Base-by-base conservation (phyloP, 1,139 yeast species). In the Protomyces pachydermus region DNA sequence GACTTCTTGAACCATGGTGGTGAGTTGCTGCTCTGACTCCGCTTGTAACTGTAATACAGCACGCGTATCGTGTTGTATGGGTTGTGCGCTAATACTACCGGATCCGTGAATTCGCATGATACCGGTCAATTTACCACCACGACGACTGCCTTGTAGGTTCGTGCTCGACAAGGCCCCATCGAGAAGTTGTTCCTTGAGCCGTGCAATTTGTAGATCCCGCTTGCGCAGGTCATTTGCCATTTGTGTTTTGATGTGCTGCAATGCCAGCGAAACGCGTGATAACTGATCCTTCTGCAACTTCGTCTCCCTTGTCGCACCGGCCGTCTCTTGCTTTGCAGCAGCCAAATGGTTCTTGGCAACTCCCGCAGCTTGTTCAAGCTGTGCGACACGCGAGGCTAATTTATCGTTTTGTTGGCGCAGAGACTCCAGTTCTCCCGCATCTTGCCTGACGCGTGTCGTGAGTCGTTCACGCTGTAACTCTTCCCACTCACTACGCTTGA, bases 141-240 rank as follows among this genome's bases (percentile, higher is more conserved):
- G 56, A 8, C 53, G 50, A 4, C 52, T 52, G 8, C 56, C 62
- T n/a, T 20, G 23, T 20, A 42, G 25, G 12, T 42, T 42, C 3
- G 48, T 20, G 12, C 23, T 42, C 12, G 23, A n/a, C 48, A 42
- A 42, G 10, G 48, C 48, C 4, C 56, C 56, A 35, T 58, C 62
- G 6, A 55, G 56, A 6, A 58, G 45, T 18, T 58, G 62, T 35
- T 58, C 62, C 35, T 58, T 58, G 56, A 58, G 42, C 35, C 56
- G 23, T 14, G 56, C 39, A 32, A 58, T 58, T 18, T 58, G 62
- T 18, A 50, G 46, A 42, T 58, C 62, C 14, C 62, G 25, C 37
- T 58, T 58, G 9, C 62, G 56, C 16, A 58, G 14, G 18, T 58
- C 62, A 34, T 58, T 51, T 51, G 62, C 42, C 20, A 52, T 52